Evolutionary conservation across 805 yeast genomes (phyloP).

Genomic region (Kodamaea jinghongensis): DNA sequence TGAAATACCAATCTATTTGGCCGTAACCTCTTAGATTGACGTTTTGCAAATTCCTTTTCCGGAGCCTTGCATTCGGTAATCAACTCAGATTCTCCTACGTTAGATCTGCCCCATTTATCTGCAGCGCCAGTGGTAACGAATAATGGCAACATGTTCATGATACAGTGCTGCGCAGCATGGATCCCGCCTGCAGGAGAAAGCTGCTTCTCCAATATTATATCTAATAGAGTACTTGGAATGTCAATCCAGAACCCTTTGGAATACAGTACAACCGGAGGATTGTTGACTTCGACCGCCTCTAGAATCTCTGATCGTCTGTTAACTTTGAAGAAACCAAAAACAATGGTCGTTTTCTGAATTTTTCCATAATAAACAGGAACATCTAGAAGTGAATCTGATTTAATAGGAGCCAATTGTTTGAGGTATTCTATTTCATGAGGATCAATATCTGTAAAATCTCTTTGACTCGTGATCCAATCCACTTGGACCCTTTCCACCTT

Average conservation of each 20-base stretch:
- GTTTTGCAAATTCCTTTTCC: conserved; percentile 84
- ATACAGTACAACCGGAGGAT: conserved; percentile 70
- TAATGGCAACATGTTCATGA: conserved; percentile 75
- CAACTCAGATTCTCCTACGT: conserved; percentile 53
- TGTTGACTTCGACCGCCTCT: conserved; percentile 89
- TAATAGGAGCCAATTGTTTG: conserved; percentile 49
- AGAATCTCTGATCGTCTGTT: conserved; percentile 74
- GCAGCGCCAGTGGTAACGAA: conserved; percentile 65
- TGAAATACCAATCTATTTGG: conserved; percentile 86
- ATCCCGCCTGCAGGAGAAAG: conserved; percentile 84
- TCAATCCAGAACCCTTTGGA: conserved; percentile 94
- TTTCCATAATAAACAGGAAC: conserved; percentile 75
- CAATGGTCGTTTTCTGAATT: conserved; percentile 67
- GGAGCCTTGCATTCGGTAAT: conserved; percentile 97
- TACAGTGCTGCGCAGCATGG: conserved; percentile 94
- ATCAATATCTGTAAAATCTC: conserved; percentile 93
- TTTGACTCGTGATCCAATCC: conserved; percentile 88
- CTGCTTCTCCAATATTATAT: conserved; percentile 51
- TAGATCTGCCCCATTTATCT: conserved; percentile 27
- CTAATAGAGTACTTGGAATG: conserved; percentile 65
- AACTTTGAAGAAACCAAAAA: conserved; percentile 90
- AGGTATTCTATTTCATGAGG: conserved; percentile 70
- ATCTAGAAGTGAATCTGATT: conserved; percentile 27
- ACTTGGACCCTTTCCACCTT: conserved; percentile 86
- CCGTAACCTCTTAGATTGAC: conserved; percentile 68